phyloP scores from a whole-genome alignment of 2,329 filamentous ascomycete genomes.

The Cladophialophora bantiana region DNA sequence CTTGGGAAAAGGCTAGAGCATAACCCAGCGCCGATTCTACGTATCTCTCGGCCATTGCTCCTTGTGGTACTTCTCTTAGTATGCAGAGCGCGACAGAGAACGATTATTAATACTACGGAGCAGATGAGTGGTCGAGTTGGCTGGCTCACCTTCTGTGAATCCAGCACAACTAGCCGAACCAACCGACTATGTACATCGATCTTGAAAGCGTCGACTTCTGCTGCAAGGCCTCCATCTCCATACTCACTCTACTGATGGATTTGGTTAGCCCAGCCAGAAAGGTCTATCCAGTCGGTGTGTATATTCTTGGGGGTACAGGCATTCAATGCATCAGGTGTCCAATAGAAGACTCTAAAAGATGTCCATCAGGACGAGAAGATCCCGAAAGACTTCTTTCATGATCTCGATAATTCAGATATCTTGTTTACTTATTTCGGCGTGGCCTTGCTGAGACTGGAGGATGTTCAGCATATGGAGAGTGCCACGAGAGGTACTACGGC shows the following conservation, averaged over 20 bases:
- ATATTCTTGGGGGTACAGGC: neutral
- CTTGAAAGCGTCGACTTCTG: constrained; percentile 57
- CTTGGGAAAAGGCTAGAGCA: no score
- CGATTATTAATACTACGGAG: no score
- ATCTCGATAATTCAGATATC: constrained; percentile 63
- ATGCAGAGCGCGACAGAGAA: no score
- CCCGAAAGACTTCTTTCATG: constrained; percentile 62
- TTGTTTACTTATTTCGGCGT: constrained; percentile 55
- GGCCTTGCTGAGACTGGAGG: constrained; percentile 51
- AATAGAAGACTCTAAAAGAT: constrained; percentile 40
- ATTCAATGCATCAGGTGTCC: constrained; percentile 4
- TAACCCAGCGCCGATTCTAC: no score
- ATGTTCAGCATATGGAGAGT: constrained; percentile 63
- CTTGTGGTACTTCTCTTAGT: no score
- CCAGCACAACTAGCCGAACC: no score
- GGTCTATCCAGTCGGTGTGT: neutral
- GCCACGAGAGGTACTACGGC: constrained; percentile 43
- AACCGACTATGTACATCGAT: no score
- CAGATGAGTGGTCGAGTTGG: no score
- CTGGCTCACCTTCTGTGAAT: no score
- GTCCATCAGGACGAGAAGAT: constrained; percentile 54
- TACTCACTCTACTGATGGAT: constrained; percentile 52
- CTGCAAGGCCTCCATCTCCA: constrained; percentile 54
- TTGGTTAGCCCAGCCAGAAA: neutral
- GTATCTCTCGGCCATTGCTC: no score